These are phyloP conservation scores for Medicago arabica DNA, from an alignment of 306 rosid genomes.

Conservation along the genomic window DNA sequence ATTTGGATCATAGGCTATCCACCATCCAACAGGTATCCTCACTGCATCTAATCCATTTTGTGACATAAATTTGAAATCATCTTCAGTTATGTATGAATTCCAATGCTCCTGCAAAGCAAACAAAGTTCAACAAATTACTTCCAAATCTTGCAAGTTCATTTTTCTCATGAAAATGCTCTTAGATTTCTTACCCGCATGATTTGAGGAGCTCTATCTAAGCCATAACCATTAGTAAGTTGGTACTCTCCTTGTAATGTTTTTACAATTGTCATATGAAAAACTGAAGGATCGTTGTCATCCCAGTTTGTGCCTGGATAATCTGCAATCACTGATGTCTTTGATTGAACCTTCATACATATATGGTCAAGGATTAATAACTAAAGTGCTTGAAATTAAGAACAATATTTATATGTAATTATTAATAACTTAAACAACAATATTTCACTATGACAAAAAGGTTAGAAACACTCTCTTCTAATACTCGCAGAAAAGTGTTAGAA, in stretches of 20 bases:
- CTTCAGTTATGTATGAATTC: conserved; percentile 60
- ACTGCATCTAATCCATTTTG: conserved; percentile 61
- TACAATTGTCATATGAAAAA: conserved; percentile 41
- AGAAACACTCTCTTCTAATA: too few relatives aligned
- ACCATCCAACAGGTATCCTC: conserved; percentile 77
- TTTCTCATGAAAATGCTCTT: not conserved
- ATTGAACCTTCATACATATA: conserved; percentile 45
- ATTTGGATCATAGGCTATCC: conserved; percentile 63
- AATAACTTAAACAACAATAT: too few relatives aligned
- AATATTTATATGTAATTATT: too few relatives aligned
- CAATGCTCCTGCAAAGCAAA: conserved; percentile 54
- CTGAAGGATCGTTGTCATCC: conserved; percentile 63
- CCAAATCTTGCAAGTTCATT: too few relatives aligned
- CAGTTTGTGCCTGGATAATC: conserved; percentile 56
- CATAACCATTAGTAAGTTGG: conserved; percentile 73
- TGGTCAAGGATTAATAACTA: not conserved
- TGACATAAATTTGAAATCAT: conserved; percentile 67
- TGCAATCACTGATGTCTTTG: conserved; percentile 51
- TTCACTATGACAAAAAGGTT: too few relatives aligned
- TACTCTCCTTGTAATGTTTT: conserved; percentile 52
- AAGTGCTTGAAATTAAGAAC: too few relatives aligned
- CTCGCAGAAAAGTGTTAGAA: too few relatives aligned
- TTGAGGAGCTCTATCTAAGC: conserved; percentile 55
- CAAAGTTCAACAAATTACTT: not conserved
- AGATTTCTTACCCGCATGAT: conserved; percentile 46